These are phyloP conservation scores for Cryptomeria japonica DNA, from an alignment of 75 land plant species.

Conservation along the genomic window DNA sequence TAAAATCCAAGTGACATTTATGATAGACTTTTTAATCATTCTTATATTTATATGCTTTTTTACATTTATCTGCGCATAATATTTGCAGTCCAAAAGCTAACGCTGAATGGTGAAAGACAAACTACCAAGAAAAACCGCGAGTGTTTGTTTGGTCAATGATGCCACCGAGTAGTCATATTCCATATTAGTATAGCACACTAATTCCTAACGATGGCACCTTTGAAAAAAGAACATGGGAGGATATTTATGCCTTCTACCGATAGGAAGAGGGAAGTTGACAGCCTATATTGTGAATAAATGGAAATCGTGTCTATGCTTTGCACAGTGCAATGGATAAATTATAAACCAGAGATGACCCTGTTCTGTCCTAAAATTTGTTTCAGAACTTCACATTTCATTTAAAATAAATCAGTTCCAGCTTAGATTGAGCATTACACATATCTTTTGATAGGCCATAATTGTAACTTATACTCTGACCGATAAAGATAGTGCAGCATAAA, in stretches of 20 bases:
- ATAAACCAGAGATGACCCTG: background rate
- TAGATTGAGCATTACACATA: background rate
- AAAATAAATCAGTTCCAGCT: background rate
- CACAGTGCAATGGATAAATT: background rate
- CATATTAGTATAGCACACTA: background rate
- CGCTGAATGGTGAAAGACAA: background rate
- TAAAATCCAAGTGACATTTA: no score
- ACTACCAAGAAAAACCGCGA: background rate
- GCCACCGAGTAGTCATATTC: background rate
- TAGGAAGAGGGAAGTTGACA: background rate
- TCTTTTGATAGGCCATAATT: background rate
- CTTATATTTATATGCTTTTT: background rate
- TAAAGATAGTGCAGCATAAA: background rate
- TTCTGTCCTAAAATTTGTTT: background rate
- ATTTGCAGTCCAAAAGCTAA: background rate
- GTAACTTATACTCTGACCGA: background rate
- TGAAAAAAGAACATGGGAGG: background rate
- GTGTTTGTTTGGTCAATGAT: background rate
- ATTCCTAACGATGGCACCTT: background rate
- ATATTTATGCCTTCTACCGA: background rate
- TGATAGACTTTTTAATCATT: background rate
- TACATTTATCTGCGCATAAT: background rate
- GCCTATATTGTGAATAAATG: background rate
- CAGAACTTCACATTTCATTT: background rate
- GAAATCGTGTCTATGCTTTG: background rate